Base-by-base conservation (phyloP, 805 yeast species). In the Wickerhamiella azymoides region DNA sequence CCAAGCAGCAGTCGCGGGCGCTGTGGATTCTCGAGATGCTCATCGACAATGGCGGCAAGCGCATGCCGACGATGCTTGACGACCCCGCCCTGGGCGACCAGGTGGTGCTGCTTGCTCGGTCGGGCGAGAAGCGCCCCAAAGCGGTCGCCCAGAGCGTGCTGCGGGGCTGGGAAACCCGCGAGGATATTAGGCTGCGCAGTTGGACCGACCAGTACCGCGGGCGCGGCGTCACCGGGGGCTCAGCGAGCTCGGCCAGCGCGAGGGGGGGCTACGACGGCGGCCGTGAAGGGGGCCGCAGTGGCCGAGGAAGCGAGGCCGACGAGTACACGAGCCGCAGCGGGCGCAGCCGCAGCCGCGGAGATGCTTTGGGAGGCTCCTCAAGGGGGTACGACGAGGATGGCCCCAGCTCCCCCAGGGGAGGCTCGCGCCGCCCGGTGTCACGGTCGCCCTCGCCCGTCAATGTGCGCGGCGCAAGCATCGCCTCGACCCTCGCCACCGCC, bases 1-100 rank as follows among this genome's bases (percentile, higher is more conserved):
- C 63, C 4, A 62, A 66, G 16, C 80, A 80, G 52, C 94, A 84
- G 59, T 54, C 72, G 45, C 73, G 83, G 39, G 82, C 94, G 0
- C 61, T 86, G 64, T 80, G 57, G 71, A 58, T 80, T 10, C 61
- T 79, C 35, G 83, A 81, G 53, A 63, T 74, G 16, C 59, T 80
- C 18, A 76, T 81, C 1, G 71, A 75, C 32, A 79, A 79, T 57
- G 76, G 73, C 16, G 59, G 58, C 35, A 40, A 49, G n/a, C 32
- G 36, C 6, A 51, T 56, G 47, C 38, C 45, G 11, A 46, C 47
- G 18, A 25, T 56, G 19, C 48, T 56, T n/a, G 24, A 39, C 18
- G 51, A 52, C 9, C 42, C 54, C 11, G 55, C 53, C 11, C 51
- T 56, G 18, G 51, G 51, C 43, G 58, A 55, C 44, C 52, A 46